Conservation (phyloP, 352 stramenopile genomes). For the Phytophthora europaea region DNA sequence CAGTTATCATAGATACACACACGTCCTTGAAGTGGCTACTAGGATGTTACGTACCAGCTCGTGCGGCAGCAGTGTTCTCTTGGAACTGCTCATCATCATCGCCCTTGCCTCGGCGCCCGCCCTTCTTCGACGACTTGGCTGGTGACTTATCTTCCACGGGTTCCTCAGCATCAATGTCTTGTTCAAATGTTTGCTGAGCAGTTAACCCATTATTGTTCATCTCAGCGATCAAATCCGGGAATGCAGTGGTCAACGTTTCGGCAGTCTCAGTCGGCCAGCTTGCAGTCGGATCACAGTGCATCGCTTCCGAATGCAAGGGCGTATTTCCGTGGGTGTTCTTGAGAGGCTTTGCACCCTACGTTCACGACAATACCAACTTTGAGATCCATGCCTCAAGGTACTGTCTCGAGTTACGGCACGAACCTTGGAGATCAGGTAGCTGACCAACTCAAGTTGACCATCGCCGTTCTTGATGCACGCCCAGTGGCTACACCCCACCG, state of each 20-base stretch:
- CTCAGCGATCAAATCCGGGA: constrained; percentile 63
- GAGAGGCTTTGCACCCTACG: constrained; percentile 66
- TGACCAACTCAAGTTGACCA: constrained; percentile 56
- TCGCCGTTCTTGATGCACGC: constrained; percentile 67
- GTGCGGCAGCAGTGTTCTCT: constrained; percentile 58
- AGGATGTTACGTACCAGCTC: constrained; percentile 49
- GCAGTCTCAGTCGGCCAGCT: constrained; percentile 69
- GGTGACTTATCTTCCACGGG: constrained; percentile 31
- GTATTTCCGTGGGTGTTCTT: constrained; percentile 72
- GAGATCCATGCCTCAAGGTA: neutral
- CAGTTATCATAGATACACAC: neutral
- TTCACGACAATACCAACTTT: neutral
- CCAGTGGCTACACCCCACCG: constrained; percentile 63
- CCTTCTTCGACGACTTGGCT: constrained; percentile 40
- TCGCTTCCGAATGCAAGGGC: constrained; percentile 79
- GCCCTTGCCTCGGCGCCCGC: constrained; percentile 37
- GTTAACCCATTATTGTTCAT: constrained; percentile 69
- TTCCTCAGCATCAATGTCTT: constrained; percentile 70
- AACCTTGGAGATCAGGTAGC: constrained; percentile 74
- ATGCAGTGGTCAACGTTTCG: constrained; percentile 52
- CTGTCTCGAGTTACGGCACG: neutral
- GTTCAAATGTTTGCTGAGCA: constrained; percentile 71
- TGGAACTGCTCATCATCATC: constrained; percentile 46
- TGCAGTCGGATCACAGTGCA: constrained; percentile 68
- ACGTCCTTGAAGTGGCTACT: neutral